phyloP scores from a whole-genome alignment of 176 grass and related monocot genomes.

The Calamus simplicifolius region DNA sequence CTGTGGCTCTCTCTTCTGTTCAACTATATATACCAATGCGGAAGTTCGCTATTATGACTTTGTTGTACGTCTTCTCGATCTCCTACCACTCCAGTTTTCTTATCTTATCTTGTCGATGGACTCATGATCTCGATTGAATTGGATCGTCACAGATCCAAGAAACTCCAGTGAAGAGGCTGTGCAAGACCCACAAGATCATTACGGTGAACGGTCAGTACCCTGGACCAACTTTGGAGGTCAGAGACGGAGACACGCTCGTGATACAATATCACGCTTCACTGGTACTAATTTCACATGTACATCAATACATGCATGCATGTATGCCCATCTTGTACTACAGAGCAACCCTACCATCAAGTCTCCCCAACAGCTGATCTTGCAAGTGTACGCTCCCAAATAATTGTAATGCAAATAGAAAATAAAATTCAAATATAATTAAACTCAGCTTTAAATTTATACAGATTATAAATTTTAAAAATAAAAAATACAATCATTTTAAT shows the following conservation, averaged over 20 bases:
- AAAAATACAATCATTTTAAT: no score
- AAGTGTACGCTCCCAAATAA: no score
- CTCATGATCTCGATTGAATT: not conserved
- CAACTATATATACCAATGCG: constrained; percentile 28
- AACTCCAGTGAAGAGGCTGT: constrained; percentile 73
- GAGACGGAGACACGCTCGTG: constrained; percentile 61
- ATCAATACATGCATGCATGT: not conserved
- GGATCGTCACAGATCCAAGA: constrained; percentile 43
- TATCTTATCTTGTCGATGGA: not conserved
- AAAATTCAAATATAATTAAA: no score
- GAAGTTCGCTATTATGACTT: constrained; percentile 83
- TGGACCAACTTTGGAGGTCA: constrained; percentile 53
- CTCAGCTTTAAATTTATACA: no score
- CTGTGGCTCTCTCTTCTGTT: constrained; percentile 31
- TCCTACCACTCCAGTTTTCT: not conserved
- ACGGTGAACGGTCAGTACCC: constrained; percentile 46
- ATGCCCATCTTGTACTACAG: no score
- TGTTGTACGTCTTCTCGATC: constrained; percentile 34
- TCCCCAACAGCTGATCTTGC: no score
- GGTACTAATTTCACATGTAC: constrained; percentile 4
- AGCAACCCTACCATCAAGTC: no score
- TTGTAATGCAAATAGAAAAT: no score
- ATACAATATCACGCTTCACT: constrained; percentile 94
- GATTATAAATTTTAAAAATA: no score
- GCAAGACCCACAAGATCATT: constrained; percentile 60